Evolutionary conservation across 805 yeast genomes (phyloP).

Genomic region (Pichia cabralensis): DNA sequence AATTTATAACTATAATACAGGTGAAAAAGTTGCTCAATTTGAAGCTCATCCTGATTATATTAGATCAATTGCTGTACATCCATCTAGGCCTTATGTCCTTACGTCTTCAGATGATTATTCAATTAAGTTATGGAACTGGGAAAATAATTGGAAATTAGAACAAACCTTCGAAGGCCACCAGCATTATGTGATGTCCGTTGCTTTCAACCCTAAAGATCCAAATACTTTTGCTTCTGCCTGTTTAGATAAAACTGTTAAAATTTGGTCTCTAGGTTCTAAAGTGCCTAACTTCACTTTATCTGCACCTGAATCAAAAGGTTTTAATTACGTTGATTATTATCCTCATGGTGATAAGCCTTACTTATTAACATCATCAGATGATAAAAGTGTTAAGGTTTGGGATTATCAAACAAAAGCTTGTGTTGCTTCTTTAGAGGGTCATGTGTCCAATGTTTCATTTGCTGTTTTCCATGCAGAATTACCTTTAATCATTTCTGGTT

Average conservation of each 20-base stretch:
- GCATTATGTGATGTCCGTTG: constrained; percentile 89
- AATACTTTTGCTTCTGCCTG: constrained; percentile 97
- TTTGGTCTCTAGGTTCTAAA: constrained; percentile 87
- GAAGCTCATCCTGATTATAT: constrained; percentile 98
- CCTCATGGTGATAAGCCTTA: constrained; percentile 98
- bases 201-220: constrained; percentile 95
- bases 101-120: constrained; percentile 90
- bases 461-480: constrained; percentile 98
- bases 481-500: constrained; percentile 89
- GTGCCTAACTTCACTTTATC: constrained; percentile 84
- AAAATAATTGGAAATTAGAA: constrained; percentile 78
- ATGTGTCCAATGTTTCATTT: constrained; percentile 86
- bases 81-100: constrained; percentile 79
- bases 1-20: constrained; percentile 90
- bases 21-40: constrained; percentile 88
- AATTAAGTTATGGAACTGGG: constrained; percentile 97
- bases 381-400: constrained; percentile 82
- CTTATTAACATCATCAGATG: constrained; percentile 84
- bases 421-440: constrained; percentile 92
- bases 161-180: constrained; percentile 93
- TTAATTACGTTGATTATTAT: constrained; percentile 91
- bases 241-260: constrained; percentile 90
- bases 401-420: constrained; percentile 95
- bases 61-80: constrained; percentile 89
- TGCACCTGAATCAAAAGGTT: constrained; percentile 91